A percentile compares a stretch with the other conserved stretches of the same genome.
phyloP scores from a whole-genome alignment of 805 yeast species.

The Candida qinlingensis region DNA sequence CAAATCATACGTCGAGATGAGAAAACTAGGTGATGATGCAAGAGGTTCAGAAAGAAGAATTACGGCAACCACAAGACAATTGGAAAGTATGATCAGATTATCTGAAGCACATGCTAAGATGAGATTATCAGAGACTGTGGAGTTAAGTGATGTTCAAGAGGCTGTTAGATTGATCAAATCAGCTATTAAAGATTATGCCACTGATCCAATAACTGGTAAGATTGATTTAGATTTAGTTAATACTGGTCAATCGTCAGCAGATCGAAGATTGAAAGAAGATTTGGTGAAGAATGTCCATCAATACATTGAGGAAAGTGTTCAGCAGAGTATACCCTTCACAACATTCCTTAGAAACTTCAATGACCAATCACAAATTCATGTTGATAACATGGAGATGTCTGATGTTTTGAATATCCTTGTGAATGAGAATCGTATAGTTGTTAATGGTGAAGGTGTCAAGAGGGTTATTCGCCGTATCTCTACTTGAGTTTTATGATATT shows the following conservation, averaged over 20 bases:
- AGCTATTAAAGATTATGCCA: slow-evolving; percentile 96
- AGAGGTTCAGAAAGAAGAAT: slow-evolving; percentile 83
- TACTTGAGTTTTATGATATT: not conserved
- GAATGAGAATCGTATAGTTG: slow-evolving; percentile 63
- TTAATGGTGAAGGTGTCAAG: slow-evolving; percentile 68
- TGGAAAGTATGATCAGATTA: slow-evolving; percentile 91
- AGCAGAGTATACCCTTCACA: slow-evolving; percentile 48
- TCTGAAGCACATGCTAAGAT: slow-evolving; percentile 97
- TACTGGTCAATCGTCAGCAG: slow-evolving; percentile 89
- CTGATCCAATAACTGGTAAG: slow-evolving; percentile 94
- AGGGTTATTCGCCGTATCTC: slow-evolving; percentile 40
- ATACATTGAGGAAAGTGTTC: slow-evolving; percentile 42
- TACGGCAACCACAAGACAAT: slow-evolving; percentile 96
- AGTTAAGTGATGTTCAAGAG: slow-evolving; percentile 78
- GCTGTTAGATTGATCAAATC: slow-evolving; percentile 89
- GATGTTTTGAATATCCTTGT: slow-evolving; percentile 64
- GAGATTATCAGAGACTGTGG: slow-evolving; percentile 72
- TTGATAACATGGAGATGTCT: slow-evolving; percentile 66
- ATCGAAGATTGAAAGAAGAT: slow-evolving; percentile 72
- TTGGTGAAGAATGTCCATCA: slow-evolving; percentile 54
- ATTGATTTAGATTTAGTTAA: slow-evolving; percentile 97
- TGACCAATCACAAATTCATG: slow-evolving; percentile 56
- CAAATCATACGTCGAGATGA: slow-evolving; percentile 84
- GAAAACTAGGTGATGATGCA: slow-evolving; percentile 89
- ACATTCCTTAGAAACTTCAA: slow-evolving; percentile 57